Conservation (phyloP, 2,329 filamentous ascomycete genomes). For the Neophaeococcomyces aloes region DNA sequence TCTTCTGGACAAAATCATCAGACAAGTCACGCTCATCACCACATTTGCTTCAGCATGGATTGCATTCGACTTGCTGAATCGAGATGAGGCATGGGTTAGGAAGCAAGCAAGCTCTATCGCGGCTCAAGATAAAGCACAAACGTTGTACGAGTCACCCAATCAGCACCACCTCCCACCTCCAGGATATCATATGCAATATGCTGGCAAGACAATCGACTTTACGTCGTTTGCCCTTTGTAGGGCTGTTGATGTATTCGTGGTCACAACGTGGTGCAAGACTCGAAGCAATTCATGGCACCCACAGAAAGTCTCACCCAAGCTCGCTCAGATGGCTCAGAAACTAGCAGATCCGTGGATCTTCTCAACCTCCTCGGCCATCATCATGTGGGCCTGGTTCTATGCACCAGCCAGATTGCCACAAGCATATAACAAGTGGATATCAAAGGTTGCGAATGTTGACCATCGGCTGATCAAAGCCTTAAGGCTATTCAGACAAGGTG, state of each 20-base stretch:
- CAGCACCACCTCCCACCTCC: slow-evolving; percentile 14
- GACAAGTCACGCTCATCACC: slow-evolving; percentile 30
- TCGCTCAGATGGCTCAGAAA: slow-evolving; percentile 33
- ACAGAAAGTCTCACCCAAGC: slow-evolving; percentile 19
- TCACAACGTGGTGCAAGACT: slow-evolving; percentile 52
- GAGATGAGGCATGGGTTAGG: slow-evolving; percentile 17
- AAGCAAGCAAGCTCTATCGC: slow-evolving; percentile 15
- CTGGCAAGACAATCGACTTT: slow-evolving; percentile 68
- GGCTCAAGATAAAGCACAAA: slow-evolving; percentile 7
- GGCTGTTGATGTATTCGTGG: slow-evolving; percentile 60
- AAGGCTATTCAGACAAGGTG: slow-evolving; percentile 51
- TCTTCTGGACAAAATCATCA: slow-evolving; percentile 16
- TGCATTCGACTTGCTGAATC: slow-evolving; percentile 41
- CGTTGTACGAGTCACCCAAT: slow-evolving; percentile 11
- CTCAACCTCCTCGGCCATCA: slow-evolving; percentile 57
- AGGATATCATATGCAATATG: slow-evolving; percentile 32
- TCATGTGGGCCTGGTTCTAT: slow-evolving; percentile 91
- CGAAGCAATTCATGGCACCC: slow-evolving; percentile 20
- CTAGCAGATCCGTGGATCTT: slow-evolving; percentile 62
- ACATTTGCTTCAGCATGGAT: slow-evolving; percentile 40
- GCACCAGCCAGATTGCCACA: slow-evolving; percentile 57
- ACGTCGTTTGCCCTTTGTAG: slow-evolving; percentile 67
- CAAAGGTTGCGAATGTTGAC: slow-evolving; percentile 64
- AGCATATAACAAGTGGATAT: slow-evolving; percentile 74
- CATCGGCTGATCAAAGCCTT: slow-evolving; percentile 62